Evolutionary conservation across 2,329 filamentous ascomycete genomes (phyloP).

Genomic region (Calonectria pseudoreteaudii): DNA sequence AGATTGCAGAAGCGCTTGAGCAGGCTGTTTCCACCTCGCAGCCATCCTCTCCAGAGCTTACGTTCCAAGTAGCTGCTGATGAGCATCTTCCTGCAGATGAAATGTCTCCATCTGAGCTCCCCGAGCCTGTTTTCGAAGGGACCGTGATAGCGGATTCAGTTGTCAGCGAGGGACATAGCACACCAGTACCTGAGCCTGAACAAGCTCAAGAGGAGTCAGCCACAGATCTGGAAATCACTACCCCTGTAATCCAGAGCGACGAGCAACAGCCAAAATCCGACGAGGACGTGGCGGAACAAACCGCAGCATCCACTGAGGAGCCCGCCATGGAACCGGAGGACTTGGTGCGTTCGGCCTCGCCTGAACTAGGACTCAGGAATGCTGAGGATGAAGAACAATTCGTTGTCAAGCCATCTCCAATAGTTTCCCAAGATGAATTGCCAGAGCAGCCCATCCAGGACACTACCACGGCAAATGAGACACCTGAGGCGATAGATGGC

Average conservation of each 20-base stretch:
- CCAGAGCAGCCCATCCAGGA: neutral
- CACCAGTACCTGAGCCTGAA: neutral
- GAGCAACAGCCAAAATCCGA: neutral
- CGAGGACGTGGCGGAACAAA: neutral
- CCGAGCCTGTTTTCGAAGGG: neutral
- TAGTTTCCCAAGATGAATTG: neutral
- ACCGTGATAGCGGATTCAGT: neutral
- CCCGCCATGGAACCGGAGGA: neutral
- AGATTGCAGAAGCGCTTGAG: neutral
- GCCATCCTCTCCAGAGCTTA: constrained; percentile 11
- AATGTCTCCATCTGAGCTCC: neutral
- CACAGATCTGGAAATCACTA: neutral
- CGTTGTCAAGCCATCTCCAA: neutral
- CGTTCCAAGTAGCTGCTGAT: neutral
- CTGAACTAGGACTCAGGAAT: neutral
- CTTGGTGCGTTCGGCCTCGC: neutral
- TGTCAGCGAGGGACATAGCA: neutral
- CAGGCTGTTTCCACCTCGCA: neutral
- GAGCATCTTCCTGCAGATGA: constrained; percentile 17
- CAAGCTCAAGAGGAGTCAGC: neutral
- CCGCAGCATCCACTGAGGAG: neutral
- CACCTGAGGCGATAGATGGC: neutral
- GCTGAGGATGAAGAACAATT: neutral
- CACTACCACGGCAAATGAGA: neutral
- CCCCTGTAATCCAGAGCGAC: neutral